Evolutionary conservation across 345 rosid genomes (phyloP).

Genomic region (Populus ilicifolia): DNA sequence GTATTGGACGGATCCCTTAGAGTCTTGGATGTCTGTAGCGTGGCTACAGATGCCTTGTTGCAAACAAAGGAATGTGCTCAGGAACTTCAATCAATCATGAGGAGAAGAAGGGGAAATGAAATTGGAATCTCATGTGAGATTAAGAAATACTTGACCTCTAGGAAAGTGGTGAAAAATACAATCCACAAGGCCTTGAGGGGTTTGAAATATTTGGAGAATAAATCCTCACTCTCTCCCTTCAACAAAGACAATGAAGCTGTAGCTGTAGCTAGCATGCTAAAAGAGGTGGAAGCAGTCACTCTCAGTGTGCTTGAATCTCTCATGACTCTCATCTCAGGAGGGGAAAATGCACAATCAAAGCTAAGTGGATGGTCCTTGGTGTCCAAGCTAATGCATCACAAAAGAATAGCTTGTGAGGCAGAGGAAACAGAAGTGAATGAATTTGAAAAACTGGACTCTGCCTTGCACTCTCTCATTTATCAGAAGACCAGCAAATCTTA

Average conservation of each 20-base stretch:
- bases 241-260: not conserved
- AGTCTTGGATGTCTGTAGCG: slow-evolving; percentile 12
- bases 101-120: slow-evolving; percentile 10
- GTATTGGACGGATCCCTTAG: slow-evolving; percentile 14
- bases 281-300: not conserved
- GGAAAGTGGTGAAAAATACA: slow-evolving; percentile 20
- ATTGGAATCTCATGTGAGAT: not conserved
- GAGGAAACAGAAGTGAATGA: not conserved
- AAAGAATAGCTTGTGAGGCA: not conserved
- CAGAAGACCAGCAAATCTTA: not conserved
- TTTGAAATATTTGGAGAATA: slow-evolving; percentile 5
- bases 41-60: slow-evolving; percentile 10
- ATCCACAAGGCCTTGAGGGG: slow-evolving; percentile 13
- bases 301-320: not conserved
- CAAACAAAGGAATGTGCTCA: slow-evolving; percentile 3
- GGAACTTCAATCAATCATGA: slow-evolving; percentile 2
- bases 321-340: not conserved
- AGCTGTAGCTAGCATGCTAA: not conserved
- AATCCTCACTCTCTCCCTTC: not conserved
- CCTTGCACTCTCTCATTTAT: not conserved
- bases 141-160: slow-evolving; percentile 6
- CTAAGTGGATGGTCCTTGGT: not conserved
- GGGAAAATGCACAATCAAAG: not conserved
- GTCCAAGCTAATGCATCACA: not conserved
- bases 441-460: not conserved